Evolutionary conservation across 257 asterid species (phyloP).

Genomic region (Rauvolfia tetraphylla): DNA sequence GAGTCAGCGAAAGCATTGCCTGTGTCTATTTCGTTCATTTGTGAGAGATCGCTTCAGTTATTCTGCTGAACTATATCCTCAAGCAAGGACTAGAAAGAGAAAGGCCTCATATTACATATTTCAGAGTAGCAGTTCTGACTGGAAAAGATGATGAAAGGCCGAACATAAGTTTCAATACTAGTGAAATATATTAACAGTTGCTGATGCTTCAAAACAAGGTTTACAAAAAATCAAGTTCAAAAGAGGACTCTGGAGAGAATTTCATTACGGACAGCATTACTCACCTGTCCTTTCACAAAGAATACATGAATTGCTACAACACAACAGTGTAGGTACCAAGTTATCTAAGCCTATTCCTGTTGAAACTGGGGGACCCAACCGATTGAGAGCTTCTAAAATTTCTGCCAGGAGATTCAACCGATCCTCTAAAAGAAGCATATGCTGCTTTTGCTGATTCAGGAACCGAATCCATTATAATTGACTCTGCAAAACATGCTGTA

Average conservation of each 20-base stretch:
- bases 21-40: too few species aligned
- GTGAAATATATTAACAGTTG: too few species aligned
- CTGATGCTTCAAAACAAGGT: not conserved
- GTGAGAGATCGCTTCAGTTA: too few species aligned
- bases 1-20: too few species aligned
- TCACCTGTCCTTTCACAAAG: not conserved
- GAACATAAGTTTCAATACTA: not conserved
- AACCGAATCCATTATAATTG: slow-evolving; percentile 69
- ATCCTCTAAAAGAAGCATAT: slow-evolving; percentile 84
- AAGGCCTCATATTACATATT: too few species aligned
- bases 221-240: not conserved
- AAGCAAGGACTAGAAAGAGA: too few species aligned
- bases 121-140: too few species aligned
- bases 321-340: slow-evolving; percentile 1
- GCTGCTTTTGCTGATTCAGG: slow-evolving; percentile 99
- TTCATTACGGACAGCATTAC: not conserved
- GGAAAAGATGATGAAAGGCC: not conserved
- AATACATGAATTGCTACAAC: slow-evolving; percentile 7
- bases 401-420: slow-evolving; percentile 71
- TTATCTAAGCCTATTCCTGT: slow-evolving; percentile 84
- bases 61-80: too few species aligned
- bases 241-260: slow-evolving; percentile 4
- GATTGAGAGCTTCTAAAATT: slow-evolving; percentile 50
- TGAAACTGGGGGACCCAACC: slow-evolving; percentile 62
- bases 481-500: slow-evolving; percentile 91